A percentile compares a stretch with the other conserved stretches of the same genome.
Conservation (phyloP, 1,284 basidiomycete genomes). For the Rhizopogon parksii region DNA sequence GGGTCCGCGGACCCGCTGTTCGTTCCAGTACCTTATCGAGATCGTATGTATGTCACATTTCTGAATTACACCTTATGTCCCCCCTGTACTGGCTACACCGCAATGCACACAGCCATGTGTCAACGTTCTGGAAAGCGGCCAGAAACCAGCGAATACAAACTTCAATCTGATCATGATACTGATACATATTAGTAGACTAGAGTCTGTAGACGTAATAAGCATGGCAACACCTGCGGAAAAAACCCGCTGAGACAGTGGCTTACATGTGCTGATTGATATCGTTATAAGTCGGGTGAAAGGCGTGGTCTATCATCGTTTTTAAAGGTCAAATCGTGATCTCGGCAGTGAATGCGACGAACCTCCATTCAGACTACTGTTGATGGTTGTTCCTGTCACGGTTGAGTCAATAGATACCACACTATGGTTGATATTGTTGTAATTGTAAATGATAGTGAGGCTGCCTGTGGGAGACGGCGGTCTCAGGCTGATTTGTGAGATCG, state of each 20-base stretch:
- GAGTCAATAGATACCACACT: not conserved
- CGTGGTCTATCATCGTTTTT: not conserved
- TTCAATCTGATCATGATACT: not conserved
- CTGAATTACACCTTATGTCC: too few relatives aligned
- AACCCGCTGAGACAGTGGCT: not conserved
- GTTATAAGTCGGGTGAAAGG: too few relatives aligned
- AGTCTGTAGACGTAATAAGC: not conserved
- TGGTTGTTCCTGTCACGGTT: not conserved
- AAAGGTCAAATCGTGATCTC: not conserved
- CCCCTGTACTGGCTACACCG: too few relatives aligned
- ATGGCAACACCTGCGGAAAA: not conserved
- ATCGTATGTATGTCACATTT: too few relatives aligned
- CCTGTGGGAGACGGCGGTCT: not conserved
- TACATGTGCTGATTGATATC: not conserved
- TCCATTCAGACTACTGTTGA: not conserved
- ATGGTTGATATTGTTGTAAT: not conserved
- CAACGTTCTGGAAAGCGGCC: too few relatives aligned
- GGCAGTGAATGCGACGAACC: not conserved
- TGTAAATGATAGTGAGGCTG: not conserved
- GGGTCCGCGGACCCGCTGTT: too few relatives aligned
- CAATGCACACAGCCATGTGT: too few relatives aligned
- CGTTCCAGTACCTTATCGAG: too few relatives aligned
- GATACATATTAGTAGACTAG: not conserved
- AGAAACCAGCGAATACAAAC: too few relatives aligned
- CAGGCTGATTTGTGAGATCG: not conserved